phyloP scores from a whole-genome alignment of 2,329 filamentous ascomycete genomes.

The Sclerotinia borealis region DNA sequence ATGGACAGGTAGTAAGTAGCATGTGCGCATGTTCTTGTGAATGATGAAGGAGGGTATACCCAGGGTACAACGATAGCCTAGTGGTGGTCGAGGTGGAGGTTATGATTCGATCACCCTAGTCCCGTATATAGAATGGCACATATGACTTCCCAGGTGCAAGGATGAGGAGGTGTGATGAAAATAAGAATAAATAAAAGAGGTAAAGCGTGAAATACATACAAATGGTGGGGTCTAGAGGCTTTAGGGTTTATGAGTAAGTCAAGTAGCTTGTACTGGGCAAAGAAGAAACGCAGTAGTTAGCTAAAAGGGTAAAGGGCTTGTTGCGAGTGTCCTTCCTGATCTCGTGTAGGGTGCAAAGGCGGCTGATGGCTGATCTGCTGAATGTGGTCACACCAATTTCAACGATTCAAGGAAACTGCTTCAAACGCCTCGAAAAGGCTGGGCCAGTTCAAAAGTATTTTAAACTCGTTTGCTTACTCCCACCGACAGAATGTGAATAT shows the following conservation, averaged over 20 bases:
- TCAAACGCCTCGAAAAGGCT: constrained; percentile 15
- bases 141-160: constrained; percentile 25
- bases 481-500: background rate
- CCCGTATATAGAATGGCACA: constrained; percentile 16
- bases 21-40: constrained; percentile 14
- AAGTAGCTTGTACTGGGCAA: background rate
- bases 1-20: constrained; percentile 11
- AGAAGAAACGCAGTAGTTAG: constrained; percentile 9
- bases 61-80: constrained; percentile 4
- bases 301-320: constrained; percentile 14
- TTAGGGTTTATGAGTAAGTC: constrained; percentile 5
- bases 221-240: constrained; percentile 12
- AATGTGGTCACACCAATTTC: constrained; percentile 24
- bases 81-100: constrained; percentile 8
- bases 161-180: constrained; percentile 22
- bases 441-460: constrained; percentile 1
- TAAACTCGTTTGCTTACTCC: background rate
- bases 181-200: constrained; percentile 14
- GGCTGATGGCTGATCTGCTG: constrained; percentile 24
- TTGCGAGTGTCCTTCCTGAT: constrained; percentile 8
- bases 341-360: constrained; percentile 15
- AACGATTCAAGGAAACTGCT: constrained; percentile 13
- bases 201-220: constrained; percentile 17
- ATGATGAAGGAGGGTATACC: background rate
- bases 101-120: background rate